Evolutionary conservation across 2,329 filamentous ascomycete species (phyloP).

Genomic region (Colletotrichum sp.): DNA sequence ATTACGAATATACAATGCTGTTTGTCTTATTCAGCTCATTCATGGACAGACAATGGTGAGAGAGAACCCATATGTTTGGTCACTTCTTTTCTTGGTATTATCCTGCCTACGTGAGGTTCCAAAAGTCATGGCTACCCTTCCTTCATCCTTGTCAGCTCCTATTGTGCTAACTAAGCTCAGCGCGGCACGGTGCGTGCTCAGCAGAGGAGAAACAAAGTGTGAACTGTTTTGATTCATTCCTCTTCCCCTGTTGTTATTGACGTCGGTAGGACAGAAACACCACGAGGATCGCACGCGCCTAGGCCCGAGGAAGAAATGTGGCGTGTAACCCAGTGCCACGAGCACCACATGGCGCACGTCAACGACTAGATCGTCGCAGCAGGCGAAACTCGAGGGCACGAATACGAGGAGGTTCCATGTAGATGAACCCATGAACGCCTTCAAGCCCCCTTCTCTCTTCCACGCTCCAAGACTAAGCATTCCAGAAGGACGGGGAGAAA

Average conservation of each 20-base stretch:
- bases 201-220: background rate
- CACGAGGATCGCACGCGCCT: background rate
- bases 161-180: background rate
- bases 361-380: background rate
- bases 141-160: background rate
- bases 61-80: background rate
- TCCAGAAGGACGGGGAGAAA: background rate
- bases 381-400: background rate
- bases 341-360: constrained; percentile 1
- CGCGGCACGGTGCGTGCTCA: background rate
- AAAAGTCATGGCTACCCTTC: background rate
- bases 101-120: background rate
- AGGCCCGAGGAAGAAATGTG: background rate
- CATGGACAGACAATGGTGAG: background rate
- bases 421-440: background rate
- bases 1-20: background rate
- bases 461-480: background rate
- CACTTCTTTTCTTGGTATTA: background rate
- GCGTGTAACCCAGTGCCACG: background rate
- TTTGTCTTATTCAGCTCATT: background rate
- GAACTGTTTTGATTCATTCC: background rate
- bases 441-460: background rate
- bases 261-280: background rate
- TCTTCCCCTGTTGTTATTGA: background rate
- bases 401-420: constrained; percentile 3